A percentile compares a stretch with the other conserved stretches of the same genome.
phyloP scores from a whole-genome alignment of 1,284 basidiomycete genomes.

The Irpex rosettiformis region DNA sequence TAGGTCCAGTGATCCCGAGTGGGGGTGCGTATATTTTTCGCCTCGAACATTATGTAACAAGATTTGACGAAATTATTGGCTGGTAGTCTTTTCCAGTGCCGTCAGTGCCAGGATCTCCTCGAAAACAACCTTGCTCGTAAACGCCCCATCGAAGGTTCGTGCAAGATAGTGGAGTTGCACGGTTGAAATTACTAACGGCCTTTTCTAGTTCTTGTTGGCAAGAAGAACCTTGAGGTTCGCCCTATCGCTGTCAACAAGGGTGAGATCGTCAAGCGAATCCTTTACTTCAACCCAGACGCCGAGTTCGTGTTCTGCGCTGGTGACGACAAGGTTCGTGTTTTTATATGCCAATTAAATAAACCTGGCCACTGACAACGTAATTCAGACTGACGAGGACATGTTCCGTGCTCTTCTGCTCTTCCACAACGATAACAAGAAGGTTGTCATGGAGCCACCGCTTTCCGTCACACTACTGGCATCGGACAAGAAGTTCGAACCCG shows the following conservation, averaged over 20 bases:
- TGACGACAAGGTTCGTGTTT: constrained; percentile 83
- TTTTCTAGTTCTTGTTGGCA: constrained; percentile 79
- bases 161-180: neutral
- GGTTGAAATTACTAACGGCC: constrained; percentile 24
- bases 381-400: constrained; percentile 92
- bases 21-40: constrained; percentile 62
- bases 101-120: constrained; percentile 94
- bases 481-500: constrained; percentile 39
- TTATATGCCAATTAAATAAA: neutral
- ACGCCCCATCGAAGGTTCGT: constrained; percentile 79
- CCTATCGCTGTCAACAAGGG: constrained; percentile 97
- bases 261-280: constrained; percentile 92
- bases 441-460: constrained; percentile 70
- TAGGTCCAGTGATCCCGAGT: constrained; percentile 90
- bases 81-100: constrained; percentile 85
- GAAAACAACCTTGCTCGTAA: constrained; percentile 90
- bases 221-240: constrained; percentile 98
- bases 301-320: constrained; percentile 98
- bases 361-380: neutral
- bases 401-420: constrained; percentile 82
- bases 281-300: constrained; percentile 90
- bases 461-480: constrained; percentile 57
- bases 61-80: constrained; percentile 22
- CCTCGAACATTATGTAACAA: constrained; percentile 10
- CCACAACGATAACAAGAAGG: constrained; percentile 38